Conservation (phyloP, 768 basidiomycete genomes). For the Pulveroboletus sp. region DNA sequence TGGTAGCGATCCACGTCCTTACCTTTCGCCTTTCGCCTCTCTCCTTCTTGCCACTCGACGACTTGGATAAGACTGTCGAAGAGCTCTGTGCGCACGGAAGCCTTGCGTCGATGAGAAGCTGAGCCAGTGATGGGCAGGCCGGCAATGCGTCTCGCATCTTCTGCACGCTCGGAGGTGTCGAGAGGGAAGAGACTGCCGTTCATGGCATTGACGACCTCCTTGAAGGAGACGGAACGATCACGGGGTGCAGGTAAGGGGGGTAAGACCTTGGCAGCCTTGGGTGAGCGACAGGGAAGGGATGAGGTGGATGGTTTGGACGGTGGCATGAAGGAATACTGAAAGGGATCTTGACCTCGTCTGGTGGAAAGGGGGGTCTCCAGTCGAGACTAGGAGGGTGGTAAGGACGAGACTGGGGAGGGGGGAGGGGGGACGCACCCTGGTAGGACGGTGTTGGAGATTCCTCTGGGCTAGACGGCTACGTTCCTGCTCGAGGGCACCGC, state of each 20-base stretch:
- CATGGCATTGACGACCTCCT: slow-evolving; percentile 54
- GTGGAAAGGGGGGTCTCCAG: slow-evolving; percentile 1
- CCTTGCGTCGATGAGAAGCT: slow-evolving; percentile 14
- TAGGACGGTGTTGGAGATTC: slow-evolving; percentile 5
- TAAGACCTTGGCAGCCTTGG: slow-evolving; percentile 8
- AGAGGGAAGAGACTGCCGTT: slow-evolving; percentile 52
- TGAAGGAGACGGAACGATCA: slow-evolving; percentile 45
- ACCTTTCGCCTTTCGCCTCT: slow-evolving; percentile 36
- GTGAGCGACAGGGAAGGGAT: slow-evolving; percentile 17
- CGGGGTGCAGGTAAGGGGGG: slow-evolving; percentile 9
- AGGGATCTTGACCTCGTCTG: slow-evolving; percentile 22
- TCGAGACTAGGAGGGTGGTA: slow-evolving; percentile 15
- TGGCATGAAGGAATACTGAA: slow-evolving; percentile 33
- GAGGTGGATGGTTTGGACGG: slow-evolving; percentile 19
- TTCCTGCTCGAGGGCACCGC: slow-evolving; percentile 25
- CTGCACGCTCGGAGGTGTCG: slow-evolving; percentile 31
- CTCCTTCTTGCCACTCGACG: slow-evolving; percentile 39
- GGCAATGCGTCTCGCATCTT: slow-evolving; percentile 28
- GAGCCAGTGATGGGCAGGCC: slow-evolving; percentile 20
- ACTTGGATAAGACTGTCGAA: slow-evolving; percentile 41
- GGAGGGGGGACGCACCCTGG: slow-evolving; percentile 17
- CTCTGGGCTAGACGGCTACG: slow-evolving; percentile 21
- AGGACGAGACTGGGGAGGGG: background rate
- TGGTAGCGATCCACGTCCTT: slow-evolving; percentile 35
- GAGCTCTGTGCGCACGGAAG: slow-evolving; percentile 32